A percentile compares a stretch with the other conserved stretches of the same genome.
phyloP scores from a whole-genome alignment of 108 stramenopile species.

The Ochromonas danica region DNA sequence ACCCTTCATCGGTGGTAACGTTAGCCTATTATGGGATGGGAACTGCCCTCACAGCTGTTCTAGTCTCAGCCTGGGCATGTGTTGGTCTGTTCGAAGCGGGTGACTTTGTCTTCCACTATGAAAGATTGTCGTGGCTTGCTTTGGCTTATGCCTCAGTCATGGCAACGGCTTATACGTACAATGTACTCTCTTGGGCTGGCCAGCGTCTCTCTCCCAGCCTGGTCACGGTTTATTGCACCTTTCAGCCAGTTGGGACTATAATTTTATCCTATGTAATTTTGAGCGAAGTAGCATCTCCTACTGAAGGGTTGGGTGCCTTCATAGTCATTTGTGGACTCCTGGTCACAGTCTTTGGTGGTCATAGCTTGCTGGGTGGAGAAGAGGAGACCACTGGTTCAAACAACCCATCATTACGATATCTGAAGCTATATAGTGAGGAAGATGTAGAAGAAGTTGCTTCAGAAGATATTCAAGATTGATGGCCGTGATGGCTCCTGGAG shows the following conservation, averaged over 20 bases:
- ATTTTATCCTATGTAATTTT: constrained; percentile 46
- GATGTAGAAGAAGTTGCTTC: too few species aligned
- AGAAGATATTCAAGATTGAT: too few species aligned
- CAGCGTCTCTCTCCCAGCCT: constrained; percentile 43
- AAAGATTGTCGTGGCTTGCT: constrained; percentile 46
- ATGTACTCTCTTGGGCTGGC: constrained; percentile 50
- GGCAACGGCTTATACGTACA: constrained; percentile 49
- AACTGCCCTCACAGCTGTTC: constrained; percentile 42
- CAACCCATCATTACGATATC: too few species aligned
- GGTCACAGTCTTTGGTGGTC: constrained; percentile 29
- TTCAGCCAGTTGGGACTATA: constrained; percentile 45
- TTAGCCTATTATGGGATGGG: constrained; percentile 53
- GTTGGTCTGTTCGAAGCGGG: constrained; percentile 36
- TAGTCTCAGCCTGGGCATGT: too few species aligned
- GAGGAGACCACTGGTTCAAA: too few species aligned
- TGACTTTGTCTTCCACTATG: neutral
- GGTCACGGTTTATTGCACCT: constrained; percentile 44
- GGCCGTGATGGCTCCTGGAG: too few species aligned
- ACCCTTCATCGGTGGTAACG: constrained; percentile 43
- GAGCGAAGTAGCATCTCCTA: constrained; percentile 11
- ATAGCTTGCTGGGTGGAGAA: too few species aligned
- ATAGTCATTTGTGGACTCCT: constrained; percentile 36
- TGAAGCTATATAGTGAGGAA: too few species aligned
- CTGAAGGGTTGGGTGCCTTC: constrained; percentile 40
- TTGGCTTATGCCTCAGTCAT: constrained; percentile 45